Evolutionary conservation across 2,329 filamentous ascomycete genomes (phyloP), one percentile per base, ranked within the genome.

Genomic region (Tolypocladium paradoxum): DNA sequence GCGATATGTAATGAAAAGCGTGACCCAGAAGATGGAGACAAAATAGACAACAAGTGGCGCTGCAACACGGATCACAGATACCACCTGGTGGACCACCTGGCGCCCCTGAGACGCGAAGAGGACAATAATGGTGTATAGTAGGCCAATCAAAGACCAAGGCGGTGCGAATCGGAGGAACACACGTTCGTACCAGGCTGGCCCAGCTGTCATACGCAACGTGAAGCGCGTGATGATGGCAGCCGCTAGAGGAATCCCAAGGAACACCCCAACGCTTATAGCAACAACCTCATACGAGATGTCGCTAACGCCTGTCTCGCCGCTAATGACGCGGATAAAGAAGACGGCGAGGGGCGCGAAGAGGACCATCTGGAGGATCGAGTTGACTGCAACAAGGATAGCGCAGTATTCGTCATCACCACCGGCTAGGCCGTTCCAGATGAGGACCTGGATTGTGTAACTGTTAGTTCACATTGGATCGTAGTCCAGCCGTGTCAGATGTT

Each of bases 41-140:
- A 96, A 96, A 64, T 95, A 96, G 0, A 95, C 83, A 2, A 93
- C 64, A 38, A 96, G 71, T 0, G 90, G 90, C 0, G 89, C 88
- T 0, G 85, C 84, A 0, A 96, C 89, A 1, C 90, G 78, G 5
- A 93, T 72, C 0, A 96, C 90, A 0, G 87, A 85, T 0, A 90
- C 85, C 55, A 95, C 88, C 68, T 95, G 88, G 59, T 88, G 81
- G 1, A 92, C 85, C 2, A 93, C 88, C 49, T 84, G 82, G 22
- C 72, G 71, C 2, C 90, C 89, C 64, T 95, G 90, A 1, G 85
- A 88, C 0, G 87, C 89, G 65, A 96, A 95, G 2, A 96, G 76
- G 1, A 95, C 83, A 7, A 95, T 68, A 59, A 96, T 93, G 1
- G 90, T 95, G 72, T 91, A 95, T 1, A 96, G 72, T 5, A 96